A percentile compares a stretch with the other conserved stretches of the same genome.
phyloP scores from a whole-genome alignment of 139 green algal genomes.

The Astrephomene gubernaculifera region DNA sequence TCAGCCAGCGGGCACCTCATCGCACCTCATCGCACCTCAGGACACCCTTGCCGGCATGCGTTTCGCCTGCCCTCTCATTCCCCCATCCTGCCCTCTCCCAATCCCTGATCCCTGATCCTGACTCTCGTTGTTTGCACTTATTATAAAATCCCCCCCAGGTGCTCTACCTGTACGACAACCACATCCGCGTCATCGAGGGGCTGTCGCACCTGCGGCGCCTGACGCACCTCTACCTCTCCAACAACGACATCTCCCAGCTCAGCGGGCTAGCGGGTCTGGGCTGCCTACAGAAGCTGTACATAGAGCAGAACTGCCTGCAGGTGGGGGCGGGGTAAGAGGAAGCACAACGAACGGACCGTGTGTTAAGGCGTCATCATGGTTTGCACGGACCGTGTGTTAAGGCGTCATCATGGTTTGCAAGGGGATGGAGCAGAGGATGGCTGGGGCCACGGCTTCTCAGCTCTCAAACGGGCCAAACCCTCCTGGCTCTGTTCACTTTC shows the following conservation, averaged over 20 bases:
- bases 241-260: constrained; percentile 60
- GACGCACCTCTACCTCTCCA: constrained; percentile 67
- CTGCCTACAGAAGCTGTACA: constrained; percentile 64
- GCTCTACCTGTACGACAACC: constrained; percentile 72
- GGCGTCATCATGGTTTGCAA: no score
- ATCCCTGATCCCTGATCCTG: not conserved
- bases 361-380: no score
- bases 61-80: not conserved
- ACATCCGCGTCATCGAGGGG: constrained; percentile 46
- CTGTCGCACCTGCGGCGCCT: constrained; percentile 38
- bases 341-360: no score
- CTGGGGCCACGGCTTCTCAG: no score
- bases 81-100: not conserved
- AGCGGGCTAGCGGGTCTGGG: constrained; percentile 23
- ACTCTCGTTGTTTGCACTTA: not conserved
- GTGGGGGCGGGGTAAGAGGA: not conserved
- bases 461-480: no score
- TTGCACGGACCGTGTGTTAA: no score
- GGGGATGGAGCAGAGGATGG: no score
- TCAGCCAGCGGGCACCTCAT: no score
- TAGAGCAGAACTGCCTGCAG: constrained; percentile 59
- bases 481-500: no score
- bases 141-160: no score
- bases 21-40: no score
- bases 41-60: no score